Base-by-base conservation (phyloP, 139 green algal genomes). In the Picochlorum sp. region DNA sequence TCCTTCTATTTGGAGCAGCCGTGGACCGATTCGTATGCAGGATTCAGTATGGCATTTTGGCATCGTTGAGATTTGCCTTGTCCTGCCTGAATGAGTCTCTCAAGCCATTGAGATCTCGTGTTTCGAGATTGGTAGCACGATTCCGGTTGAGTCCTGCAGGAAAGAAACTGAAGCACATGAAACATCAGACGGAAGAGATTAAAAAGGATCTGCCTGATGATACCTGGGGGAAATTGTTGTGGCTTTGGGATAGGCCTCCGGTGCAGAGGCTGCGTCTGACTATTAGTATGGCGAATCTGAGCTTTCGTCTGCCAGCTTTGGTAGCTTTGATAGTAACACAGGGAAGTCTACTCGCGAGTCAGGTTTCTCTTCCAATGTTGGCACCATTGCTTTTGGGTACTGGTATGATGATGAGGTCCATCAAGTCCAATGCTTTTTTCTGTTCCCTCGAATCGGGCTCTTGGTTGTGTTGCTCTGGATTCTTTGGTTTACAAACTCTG, bases 291-390 rank as follows among this genome's bases (percentile, higher is more conserved):
- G 85, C 85, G 15, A 87, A 90, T 63, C 77, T 76, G 62, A 72
- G 63, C 18, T 74, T 88, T 50, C 70, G 76, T 20, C 62, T 88
- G 61, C 83, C 83, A 4, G 81, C 79, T 9, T 44, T 89, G 6
- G 11, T 83, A 57, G 81, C 81, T 6, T 69, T 89, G 11, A 26
- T 85, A 3, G 74, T 71, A 49, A 82, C 73, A 6, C 79, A 86
- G 37, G 55, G 83, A 11, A 69, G 73, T 54, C 62, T 88, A 28
- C 62, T 83, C 13, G 65, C 80, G 47, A 79, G 58, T 45, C 65
- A 84, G 63, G 72, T 92, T 21, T 85, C 74, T 26, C 75, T 92
- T 50, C 85, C 86, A n/a, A 88, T 92, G 78, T 69, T 92, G 60
- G 83, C 86, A 14, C 85, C 85, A 28, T 66, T 92, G 70, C 73